phyloP scores from a whole-genome alignment of 78 protist genomes.

The Salpingoeca rosetta region DNA sequence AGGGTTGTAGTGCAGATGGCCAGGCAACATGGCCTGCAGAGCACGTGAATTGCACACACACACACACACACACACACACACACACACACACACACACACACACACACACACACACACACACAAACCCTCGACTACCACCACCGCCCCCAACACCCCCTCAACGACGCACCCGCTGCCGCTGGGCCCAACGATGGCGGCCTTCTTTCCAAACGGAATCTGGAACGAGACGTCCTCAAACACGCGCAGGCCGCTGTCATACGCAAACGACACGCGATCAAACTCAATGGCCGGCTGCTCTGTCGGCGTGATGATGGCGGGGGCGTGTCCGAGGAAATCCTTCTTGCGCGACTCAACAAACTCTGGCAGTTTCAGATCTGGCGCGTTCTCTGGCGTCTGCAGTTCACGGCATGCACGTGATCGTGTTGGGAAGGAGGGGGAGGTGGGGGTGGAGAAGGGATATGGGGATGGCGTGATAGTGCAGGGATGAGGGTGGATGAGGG shows the following conservation, averaged over 20 bases:
- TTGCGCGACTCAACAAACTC: neutral
- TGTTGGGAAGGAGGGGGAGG: too few relatives aligned
- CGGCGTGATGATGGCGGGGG: neutral
- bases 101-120: too few relatives aligned
- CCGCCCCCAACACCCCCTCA: too few relatives aligned
- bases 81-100: too few relatives aligned
- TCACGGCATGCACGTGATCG: neutral
- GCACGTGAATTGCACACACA: too few relatives aligned
- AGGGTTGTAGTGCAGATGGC: too few relatives aligned
- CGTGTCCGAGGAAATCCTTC: neutral
- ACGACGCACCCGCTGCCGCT: constrained; percentile 80
- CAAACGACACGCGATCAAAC: constrained; percentile 56
- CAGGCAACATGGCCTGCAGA: too few relatives aligned
- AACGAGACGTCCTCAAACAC: constrained; percentile 51
- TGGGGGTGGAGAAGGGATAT: too few relatives aligned
- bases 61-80: too few relatives aligned
- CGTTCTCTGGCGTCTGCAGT: neutral
- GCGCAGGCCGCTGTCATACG: constrained; percentile 23
- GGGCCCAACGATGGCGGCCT: constrained; percentile 82
- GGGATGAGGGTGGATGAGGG: too few relatives aligned
- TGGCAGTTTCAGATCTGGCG: neutral
- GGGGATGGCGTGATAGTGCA: too few relatives aligned
- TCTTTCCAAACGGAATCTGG: constrained; percentile 56
- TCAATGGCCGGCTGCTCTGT: constrained; percentile 35
- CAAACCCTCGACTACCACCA: too few relatives aligned